Percentiles rank a stretch among this genome's conserved stretches.
phyloP scores from a whole-genome alignment of 2,329 filamentous ascomycete species.

The Penicillium sp. region DNA sequence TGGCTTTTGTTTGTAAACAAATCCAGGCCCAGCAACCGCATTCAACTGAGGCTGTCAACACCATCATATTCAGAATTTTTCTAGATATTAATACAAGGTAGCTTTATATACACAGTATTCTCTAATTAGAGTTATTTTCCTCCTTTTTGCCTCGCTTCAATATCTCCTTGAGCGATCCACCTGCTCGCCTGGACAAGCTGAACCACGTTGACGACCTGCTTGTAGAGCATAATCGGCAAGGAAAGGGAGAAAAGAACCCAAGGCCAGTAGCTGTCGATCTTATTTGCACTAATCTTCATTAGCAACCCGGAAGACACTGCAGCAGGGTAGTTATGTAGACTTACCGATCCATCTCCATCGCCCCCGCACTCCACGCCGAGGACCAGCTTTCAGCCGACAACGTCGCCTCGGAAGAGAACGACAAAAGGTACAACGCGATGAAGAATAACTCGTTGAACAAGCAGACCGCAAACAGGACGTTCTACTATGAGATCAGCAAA shows the following conservation, averaged over 20 bases:
- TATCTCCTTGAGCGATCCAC: slow-evolving; percentile 91
- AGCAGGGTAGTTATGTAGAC: not conserved
- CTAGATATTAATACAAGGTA: not conserved
- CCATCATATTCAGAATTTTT: too few relatives aligned
- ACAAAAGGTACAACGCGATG: slow-evolving; percentile 95
- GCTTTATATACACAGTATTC: not conserved
- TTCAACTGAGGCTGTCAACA: not conserved
- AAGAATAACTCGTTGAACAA: slow-evolving; percentile 94
- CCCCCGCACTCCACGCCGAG: slow-evolving; percentile 78
- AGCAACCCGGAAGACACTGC: not conserved
- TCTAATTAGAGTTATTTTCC: not conserved
- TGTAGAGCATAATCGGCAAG: slow-evolving; percentile 84
- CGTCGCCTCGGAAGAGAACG: slow-evolving; percentile 81
- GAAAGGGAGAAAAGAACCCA: slow-evolving; percentile 82
- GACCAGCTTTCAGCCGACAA: slow-evolving; percentile 79
- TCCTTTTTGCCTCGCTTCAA: slow-evolving; percentile 39
- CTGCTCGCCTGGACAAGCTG: slow-evolving; percentile 92
- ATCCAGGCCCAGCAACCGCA: slow-evolving; percentile 20
- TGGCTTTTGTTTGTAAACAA: slow-evolving; percentile 26
- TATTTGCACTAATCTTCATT: slow-evolving; percentile 70
- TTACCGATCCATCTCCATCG: slow-evolving; percentile 81
- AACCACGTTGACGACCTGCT: slow-evolving; percentile 92
- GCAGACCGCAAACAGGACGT: slow-evolving; percentile 88
- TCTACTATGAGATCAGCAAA: slow-evolving; percentile 55
- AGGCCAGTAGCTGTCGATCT: slow-evolving; percentile 76